These are phyloP conservation scores for Eurotiales sp. DNA, from an alignment of 2,329 filamentous ascomycete genomes.

Conservation along the genomic window DNA sequence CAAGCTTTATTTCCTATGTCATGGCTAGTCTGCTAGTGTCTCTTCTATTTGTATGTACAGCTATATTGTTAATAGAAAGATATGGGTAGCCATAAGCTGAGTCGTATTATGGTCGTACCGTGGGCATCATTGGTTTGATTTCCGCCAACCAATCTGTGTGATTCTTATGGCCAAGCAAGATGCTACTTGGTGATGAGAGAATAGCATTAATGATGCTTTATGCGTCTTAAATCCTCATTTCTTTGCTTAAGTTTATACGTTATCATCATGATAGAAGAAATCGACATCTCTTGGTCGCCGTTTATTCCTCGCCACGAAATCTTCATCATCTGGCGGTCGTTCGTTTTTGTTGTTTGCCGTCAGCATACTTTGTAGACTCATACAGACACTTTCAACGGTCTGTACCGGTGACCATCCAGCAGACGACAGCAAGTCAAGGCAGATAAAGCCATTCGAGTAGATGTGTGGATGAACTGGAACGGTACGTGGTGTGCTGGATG, in stretches of 20 bases:
- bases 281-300: conserved; percentile 81
- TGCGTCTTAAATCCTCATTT: background rate
- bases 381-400: conserved; percentile 93
- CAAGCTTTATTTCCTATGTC: conserved; percentile 17
- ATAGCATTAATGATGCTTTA: too few relatives aligned
- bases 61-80: conserved; percentile 14
- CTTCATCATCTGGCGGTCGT: conserved; percentile 81
- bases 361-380: conserved; percentile 97
- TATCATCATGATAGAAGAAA: conserved; percentile 91
- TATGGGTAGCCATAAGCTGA: conserved; percentile 6
- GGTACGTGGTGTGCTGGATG: conserved; percentile 43
- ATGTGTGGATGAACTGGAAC: conserved; percentile 97
- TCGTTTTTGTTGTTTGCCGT: conserved; percentile 92
- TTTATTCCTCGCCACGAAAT: conserved; percentile 79
- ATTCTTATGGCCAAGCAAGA: too few relatives aligned
- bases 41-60: conserved; percentile 17
- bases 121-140: too few relatives aligned
- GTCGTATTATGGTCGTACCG: too few relatives aligned
- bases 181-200: too few relatives aligned
- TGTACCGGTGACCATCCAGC: conserved; percentile 96
- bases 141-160: too few relatives aligned
- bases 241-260: conserved; percentile 53
- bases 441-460: conserved; percentile 98
- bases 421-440: conserved; percentile 81
- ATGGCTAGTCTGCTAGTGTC: conserved; percentile 14